phyloP scores from a whole-genome alignment of 257 asterid species.

The Solanum megistacrolobum region DNA sequence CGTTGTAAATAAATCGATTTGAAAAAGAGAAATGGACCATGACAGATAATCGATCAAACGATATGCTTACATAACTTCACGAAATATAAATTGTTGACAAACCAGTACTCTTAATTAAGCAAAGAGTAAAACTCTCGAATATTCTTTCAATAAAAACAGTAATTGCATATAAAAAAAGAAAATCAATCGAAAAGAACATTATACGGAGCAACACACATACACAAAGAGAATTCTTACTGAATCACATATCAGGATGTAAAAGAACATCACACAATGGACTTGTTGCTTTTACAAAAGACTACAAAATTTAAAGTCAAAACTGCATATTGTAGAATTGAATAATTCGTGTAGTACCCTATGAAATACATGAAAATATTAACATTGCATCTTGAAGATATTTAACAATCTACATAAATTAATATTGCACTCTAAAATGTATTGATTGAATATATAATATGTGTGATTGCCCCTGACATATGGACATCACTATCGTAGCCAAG shows the following conservation, averaged over 20 bases:
- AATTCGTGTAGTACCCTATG: not conserved
- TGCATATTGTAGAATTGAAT: no score
- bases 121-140: not conserved
- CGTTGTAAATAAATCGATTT: no score
- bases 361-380: not conserved
- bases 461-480: not conserved
- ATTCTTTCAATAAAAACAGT: no score
- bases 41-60: not conserved
- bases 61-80: not conserved
- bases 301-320: not conserved
- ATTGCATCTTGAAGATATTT: not conserved
- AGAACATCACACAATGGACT: not conserved
- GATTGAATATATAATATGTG: no score
- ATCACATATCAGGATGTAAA: not conserved
- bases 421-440: not conserved
- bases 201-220: not conserved
- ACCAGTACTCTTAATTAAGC: not conserved
- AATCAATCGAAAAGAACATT: no score
- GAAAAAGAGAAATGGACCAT: no score
- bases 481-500: not conserved
- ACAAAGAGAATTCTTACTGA: not conserved
- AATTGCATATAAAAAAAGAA: no score
- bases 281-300: not conserved
- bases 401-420: not conserved
- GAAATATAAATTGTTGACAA: not conserved